Percentiles rank a stretch among this genome's conserved stretches.
phyloP scores from a whole-genome alignment of 208 protist species.

The Lotmaria passim region DNA sequence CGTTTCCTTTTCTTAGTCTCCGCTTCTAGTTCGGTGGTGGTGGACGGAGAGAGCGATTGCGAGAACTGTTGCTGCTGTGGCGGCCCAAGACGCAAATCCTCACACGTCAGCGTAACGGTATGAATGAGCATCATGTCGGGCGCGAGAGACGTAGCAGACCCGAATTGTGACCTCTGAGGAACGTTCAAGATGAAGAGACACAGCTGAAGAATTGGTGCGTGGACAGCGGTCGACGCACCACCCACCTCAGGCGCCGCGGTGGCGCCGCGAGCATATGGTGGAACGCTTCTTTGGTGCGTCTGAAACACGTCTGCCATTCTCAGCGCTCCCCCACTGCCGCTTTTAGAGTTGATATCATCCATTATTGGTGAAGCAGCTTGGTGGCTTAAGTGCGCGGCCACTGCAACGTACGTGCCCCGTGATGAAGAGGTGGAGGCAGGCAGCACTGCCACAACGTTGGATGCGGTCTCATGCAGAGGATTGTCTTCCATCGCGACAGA shows the following conservation, averaged over 20 bases:
- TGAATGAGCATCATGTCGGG: slow-evolving; percentile 39
- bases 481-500: slow-evolving; percentile 18
- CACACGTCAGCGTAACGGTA: slow-evolving; percentile 1
- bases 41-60: too few relatives aligned
- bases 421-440: not conserved
- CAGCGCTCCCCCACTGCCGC: not conserved
- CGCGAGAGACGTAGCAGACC: not conserved
- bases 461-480: not conserved
- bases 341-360: not conserved
- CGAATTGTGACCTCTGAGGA: not conserved
- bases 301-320: not conserved
- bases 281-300: not conserved
- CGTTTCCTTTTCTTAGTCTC: too few relatives aligned
- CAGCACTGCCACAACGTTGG: slow-evolving; percentile 19
- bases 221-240: not conserved
- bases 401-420: not conserved
- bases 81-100: slow-evolving; percentile 1
- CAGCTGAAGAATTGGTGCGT: slow-evolving; percentile 1
- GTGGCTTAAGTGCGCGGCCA: not conserved
- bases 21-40: not conserved
- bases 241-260: not conserved
- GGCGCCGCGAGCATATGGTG: not conserved
- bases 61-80: not conserved
- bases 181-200: not conserved
- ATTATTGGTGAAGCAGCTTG: not conserved